phyloP scores from a whole-genome alignment of 2,329 filamentous ascomycete species.

The Ceratocystiopsis sp. region DNA sequence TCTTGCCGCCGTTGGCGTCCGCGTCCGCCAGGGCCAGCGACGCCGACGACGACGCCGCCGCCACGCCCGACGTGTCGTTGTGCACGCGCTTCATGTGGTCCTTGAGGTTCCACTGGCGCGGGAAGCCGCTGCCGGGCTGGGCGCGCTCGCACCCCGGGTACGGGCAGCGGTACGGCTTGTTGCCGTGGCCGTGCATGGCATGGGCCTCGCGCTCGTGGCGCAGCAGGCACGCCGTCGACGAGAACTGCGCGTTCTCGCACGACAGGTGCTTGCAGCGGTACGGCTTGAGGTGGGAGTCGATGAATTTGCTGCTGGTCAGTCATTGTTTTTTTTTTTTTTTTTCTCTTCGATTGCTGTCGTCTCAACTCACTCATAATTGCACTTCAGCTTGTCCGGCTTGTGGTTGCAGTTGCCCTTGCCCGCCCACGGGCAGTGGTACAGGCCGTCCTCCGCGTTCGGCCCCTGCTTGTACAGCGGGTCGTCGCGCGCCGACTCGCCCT shows the following conservation, averaged over 20 bases:
- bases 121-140: conserved; percentile 71
- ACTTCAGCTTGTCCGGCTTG: conserved; percentile 91
- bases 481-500: conserved; percentile 42
- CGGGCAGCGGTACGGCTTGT: conserved; percentile 79
- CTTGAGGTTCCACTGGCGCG: conserved; percentile 84
- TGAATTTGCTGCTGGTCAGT: conserved; percentile 56
- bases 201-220: conserved; percentile 93
- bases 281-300: conserved; percentile 91
- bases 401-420: conserved; percentile 59
- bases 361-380: conserved; percentile 69
- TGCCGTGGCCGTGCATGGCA: conserved; percentile 85
- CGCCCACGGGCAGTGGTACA: conserved; percentile 87
- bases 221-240: conserved; percentile 84
- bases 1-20: conserved; percentile 17
- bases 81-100: conserved; percentile 97
- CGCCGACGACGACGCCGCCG: too few relatives aligned
- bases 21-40: too few relatives aligned
- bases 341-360: too few relatives aligned
- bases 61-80: conserved; percentile 47
- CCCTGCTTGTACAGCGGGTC: conserved; percentile 57
- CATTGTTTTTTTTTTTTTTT: too few relatives aligned
- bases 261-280: conserved; percentile 80
- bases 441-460: conserved; percentile 49
- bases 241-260: conserved; percentile 79
- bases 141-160: conserved; percentile 79